phyloP scores from a whole-genome alignment of 1,139 yeast species.

The Suzukiozyma palmioleophila region DNA sequence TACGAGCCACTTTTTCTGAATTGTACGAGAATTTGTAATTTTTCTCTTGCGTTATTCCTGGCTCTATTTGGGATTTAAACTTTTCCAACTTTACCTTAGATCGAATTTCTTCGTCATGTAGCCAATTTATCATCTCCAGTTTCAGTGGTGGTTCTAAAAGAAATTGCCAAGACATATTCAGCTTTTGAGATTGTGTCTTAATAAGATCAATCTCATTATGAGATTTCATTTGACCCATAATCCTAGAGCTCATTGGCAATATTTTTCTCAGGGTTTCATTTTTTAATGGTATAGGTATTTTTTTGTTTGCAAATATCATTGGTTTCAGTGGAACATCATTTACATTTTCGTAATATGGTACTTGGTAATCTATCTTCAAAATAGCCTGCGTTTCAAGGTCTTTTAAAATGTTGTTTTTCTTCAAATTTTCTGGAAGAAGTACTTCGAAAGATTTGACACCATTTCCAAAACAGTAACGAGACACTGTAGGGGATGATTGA shows the following conservation, averaged over 20 bases:
- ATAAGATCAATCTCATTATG: neutral
- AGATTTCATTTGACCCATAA: constrained; percentile 6
- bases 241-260: constrained; percentile 11
- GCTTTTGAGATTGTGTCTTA: neutral
- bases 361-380: constrained; percentile 50
- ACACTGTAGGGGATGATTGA: neutral
- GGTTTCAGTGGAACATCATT: constrained; percentile 53
- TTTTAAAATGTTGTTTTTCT: constrained; percentile 21
- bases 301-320: constrained; percentile 62
- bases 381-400: constrained; percentile 42
- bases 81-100: constrained; percentile 9
- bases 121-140: constrained; percentile 17
- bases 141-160: constrained; percentile 27
- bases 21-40: constrained; percentile 32
- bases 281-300: constrained; percentile 39
- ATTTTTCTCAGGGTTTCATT: constrained; percentile 12
- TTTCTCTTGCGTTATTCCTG: constrained; percentile 35
- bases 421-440: constrained; percentile 15
- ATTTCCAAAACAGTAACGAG: constrained; percentile 5
- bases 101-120: constrained; percentile 12
- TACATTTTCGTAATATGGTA: constrained; percentile 58
- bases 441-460: constrained; percentile 15
- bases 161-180: constrained; percentile 25
- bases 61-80: constrained; percentile 48
- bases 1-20: constrained; percentile 27